Evolutionary conservation across 192 early-diverging fungal species (phyloP).

Genomic region (Linnemannia hyalina): DNA sequence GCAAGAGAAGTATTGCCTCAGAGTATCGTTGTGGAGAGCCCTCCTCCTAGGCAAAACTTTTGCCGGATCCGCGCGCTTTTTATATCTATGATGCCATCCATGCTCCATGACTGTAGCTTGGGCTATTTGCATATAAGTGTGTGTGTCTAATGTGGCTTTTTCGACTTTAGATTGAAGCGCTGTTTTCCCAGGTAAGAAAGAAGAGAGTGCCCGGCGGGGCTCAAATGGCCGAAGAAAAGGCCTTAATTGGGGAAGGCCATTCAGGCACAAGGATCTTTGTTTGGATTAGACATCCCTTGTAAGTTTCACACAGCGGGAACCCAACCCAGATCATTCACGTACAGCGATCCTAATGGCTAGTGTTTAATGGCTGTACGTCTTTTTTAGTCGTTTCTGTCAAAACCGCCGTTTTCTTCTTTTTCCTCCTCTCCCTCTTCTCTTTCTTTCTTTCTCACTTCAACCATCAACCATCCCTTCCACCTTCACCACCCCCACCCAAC

Average conservation of each 20-base stretch:
- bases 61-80: neutral
- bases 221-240: too few species aligned
- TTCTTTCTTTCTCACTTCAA: neutral
- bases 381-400: neutral
- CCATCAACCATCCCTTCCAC: neutral
- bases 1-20: constrained; percentile 10
- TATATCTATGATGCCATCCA: neutral
- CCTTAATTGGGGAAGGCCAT: too few species aligned
- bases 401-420: neutral
- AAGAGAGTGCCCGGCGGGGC: too few species aligned
- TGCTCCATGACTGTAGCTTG: too few species aligned
- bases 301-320: too few species aligned
- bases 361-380: neutral
- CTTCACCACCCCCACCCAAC: neutral
- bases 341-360: neutral
- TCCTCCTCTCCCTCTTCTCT: constrained; percentile 10
- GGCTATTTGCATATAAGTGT: too few species aligned
- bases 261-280: too few species aligned
- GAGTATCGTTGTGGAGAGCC: neutral
- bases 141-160: too few species aligned
- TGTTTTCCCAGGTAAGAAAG: too few species aligned
- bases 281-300: too few species aligned
- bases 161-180: too few species aligned
- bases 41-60: neutral
- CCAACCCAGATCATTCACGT: too few species aligned